These are phyloP conservation scores for Nitzschia inconspicua DNA, from an alignment of 108 stramenopile species.

Conservation along the genomic window DNA sequence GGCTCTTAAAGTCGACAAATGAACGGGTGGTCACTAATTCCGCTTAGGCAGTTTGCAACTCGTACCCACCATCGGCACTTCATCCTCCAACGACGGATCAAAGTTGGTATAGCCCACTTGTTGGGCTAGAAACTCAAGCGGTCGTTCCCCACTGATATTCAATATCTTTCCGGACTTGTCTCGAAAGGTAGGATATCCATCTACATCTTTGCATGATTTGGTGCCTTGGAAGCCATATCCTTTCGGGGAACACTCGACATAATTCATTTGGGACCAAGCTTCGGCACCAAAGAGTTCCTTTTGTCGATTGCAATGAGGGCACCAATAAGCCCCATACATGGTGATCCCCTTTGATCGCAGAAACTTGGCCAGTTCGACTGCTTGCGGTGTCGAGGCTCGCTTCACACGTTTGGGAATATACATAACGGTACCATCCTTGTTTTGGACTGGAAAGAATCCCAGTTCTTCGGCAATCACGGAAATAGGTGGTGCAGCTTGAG, in stretches of 20 bases:
- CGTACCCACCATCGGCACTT: slow-evolving; percentile 29
- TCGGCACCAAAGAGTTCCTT: slow-evolving; percentile 78
- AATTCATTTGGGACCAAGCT: slow-evolving; percentile 61
- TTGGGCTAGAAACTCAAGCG: slow-evolving; percentile 34
- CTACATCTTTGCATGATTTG: slow-evolving; percentile 37
- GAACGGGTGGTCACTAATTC: neutral
- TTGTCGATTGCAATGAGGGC: slow-evolving; percentile 84
- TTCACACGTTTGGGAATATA: slow-evolving; percentile 68
- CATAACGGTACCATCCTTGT: slow-evolving; percentile 45
- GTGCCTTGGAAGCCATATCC: slow-evolving; percentile 42
- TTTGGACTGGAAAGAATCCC: slow-evolving; percentile 80
- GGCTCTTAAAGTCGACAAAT: neutral
- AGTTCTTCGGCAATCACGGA: slow-evolving; percentile 86
- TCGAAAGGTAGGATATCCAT: slow-evolving; percentile 75
- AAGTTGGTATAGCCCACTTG: slow-evolving; percentile 28
- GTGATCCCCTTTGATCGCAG: slow-evolving; percentile 40
- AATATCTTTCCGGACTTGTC: slow-evolving; percentile 23
- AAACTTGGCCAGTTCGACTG: slow-evolving; percentile 56
- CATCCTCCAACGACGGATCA: slow-evolving; percentile 28
- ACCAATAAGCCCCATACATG: slow-evolving; percentile 86
- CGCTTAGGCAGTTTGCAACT: slow-evolving; percentile 11
- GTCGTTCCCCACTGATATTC: slow-evolving; percentile 35
- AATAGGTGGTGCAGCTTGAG: slow-evolving; percentile 83
- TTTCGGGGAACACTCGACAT: slow-evolving; percentile 75
- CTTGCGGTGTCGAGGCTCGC: slow-evolving; percentile 62